Evolutionary conservation across 2,329 filamentous ascomycete species (phyloP), one percentile per base, ranked within the genome.

Genomic region (Cladophialophora exuberans): DNA sequence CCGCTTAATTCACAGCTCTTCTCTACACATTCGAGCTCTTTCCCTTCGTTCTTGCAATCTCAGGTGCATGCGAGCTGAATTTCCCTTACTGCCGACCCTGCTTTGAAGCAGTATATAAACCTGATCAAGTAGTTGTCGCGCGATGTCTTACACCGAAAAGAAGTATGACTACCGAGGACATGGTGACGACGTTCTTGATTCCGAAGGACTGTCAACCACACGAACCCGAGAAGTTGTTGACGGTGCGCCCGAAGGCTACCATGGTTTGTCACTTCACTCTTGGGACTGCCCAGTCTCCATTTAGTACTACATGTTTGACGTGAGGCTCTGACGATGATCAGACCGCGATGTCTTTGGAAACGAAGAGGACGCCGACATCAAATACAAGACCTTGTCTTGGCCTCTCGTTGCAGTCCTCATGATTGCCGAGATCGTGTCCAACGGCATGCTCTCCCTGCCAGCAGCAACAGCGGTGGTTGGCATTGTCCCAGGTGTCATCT

Each of bases 371-470:
- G 67, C 71, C 39, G 62, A 71, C 51, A 82, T 82, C 66, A 76
- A 78, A 57, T 83, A 82, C 70, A 80, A 80, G 62, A 80, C 77
- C 0, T 64, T 82, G 10, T 75, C 73, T 17, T 82, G 79, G 80
- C 75, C 72, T 31, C 68, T 81, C 30, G 78, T 81, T 3, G 73
- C 78, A 6, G 67, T 79, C 4, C 69, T 82, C 55, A 82, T 82
- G 79, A 79, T 82, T 44, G 77, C 79, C 11, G 80, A 82, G 65
- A 81, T 81, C 52, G 77, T 82, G 1, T 76, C 72, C 31, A 79
- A 79, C 57, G 79, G 79, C 54, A 81, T 81, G 74, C 72, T 82
- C 6, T 79, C 75, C 4, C 68, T 82, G 4, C 79, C 80, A 0
- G 79, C 75, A 4, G 78, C 76, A 17, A 67, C 81, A 3, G 78